phyloP scores from a whole-genome alignment of 192 early-diverging fungal species.

The Mycoemilia scoparia region DNA sequence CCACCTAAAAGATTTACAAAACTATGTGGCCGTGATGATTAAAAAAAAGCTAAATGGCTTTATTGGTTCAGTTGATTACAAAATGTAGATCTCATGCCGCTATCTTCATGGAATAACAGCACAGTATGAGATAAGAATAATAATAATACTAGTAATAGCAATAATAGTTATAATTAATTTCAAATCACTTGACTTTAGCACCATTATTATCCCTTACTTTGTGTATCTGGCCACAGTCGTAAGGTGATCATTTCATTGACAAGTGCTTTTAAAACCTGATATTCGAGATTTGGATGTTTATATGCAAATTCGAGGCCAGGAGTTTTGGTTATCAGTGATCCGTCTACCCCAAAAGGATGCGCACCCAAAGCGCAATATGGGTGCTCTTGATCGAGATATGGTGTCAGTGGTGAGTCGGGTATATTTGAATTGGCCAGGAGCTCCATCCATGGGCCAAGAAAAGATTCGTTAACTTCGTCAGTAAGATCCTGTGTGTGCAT shows the following conservation, averaged over 20 bases:
- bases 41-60: no score
- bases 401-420: slow-evolving; percentile 69
- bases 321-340: slow-evolving; percentile 50
- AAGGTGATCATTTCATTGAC: slow-evolving; percentile 63
- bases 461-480: slow-evolving; percentile 87
- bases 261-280: slow-evolving; percentile 45
- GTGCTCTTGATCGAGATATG: slow-evolving; percentile 85
- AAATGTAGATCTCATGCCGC: no score
- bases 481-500: slow-evolving; percentile 68
- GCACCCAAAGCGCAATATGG: slow-evolving; percentile 46
- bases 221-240: slow-evolving; percentile 85
- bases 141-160: no score
- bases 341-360: slow-evolving; percentile 63
- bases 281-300: slow-evolving; percentile 41
- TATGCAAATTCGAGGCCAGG: slow-evolving; percentile 48
- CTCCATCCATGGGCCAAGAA: slow-evolving; percentile 82
- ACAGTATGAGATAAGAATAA: no score
- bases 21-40: no score
- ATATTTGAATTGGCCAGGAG: slow-evolving; percentile 53
- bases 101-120: no score
- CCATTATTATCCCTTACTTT: no score
- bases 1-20: no score
- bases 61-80: no score
- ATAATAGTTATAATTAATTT: no score
- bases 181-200: no score